phyloP scores from a whole-genome alignment of 1,139 yeast genomes.

The Saccharomyces hybrid region DNA sequence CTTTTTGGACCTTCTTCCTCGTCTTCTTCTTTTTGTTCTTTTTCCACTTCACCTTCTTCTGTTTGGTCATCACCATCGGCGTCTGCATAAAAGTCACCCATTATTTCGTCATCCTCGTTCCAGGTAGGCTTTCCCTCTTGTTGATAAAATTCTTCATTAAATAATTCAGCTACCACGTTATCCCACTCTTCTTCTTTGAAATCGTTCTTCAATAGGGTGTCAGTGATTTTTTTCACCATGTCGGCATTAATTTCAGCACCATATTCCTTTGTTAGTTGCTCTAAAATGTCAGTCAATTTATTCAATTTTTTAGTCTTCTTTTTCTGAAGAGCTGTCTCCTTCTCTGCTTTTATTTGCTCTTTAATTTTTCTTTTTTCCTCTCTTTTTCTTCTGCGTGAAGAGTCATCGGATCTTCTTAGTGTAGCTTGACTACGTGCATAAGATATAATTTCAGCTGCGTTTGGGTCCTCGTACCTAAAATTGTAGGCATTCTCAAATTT shows the following conservation, averaged over 20 bases:
- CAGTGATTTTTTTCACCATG: slow-evolving; percentile 56
- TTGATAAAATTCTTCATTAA: slow-evolving; percentile 72
- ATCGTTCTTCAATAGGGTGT: slow-evolving; percentile 73
- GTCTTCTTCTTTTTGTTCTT: slow-evolving; percentile 25
- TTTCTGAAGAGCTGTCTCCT: slow-evolving; percentile 58
- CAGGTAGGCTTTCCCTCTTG: slow-evolving; percentile 52
- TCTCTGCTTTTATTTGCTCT: slow-evolving; percentile 45
- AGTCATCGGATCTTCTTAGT: slow-evolving; percentile 69
- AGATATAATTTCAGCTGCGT: slow-evolving; percentile 85
- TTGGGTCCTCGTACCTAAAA: slow-evolving; percentile 89
- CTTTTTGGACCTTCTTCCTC: slow-evolving; percentile 35
- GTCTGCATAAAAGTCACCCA: slow-evolving; percentile 31
- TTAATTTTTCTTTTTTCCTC: slow-evolving; percentile 57
- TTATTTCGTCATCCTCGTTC: slow-evolving; percentile 45
- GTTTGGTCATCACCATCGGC: slow-evolving; percentile 21
- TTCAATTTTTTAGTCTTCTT: slow-evolving; percentile 71
- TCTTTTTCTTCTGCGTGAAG: slow-evolving; percentile 75
- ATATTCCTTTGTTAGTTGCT: slow-evolving; percentile 71
- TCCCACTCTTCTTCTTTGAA: slow-evolving; percentile 95
- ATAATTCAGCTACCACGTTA: slow-evolving; percentile 71
- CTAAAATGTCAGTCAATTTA: slow-evolving; percentile 68
- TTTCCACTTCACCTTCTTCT: slow-evolving; percentile 15
- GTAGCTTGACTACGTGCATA: slow-evolving; percentile 96
- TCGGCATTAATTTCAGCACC: slow-evolving; percentile 66
- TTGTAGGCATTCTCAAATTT: slow-evolving; percentile 87